Base-by-base conservation (phyloP, 148 eudicot genomes). In the Spergularia marina region DNA sequence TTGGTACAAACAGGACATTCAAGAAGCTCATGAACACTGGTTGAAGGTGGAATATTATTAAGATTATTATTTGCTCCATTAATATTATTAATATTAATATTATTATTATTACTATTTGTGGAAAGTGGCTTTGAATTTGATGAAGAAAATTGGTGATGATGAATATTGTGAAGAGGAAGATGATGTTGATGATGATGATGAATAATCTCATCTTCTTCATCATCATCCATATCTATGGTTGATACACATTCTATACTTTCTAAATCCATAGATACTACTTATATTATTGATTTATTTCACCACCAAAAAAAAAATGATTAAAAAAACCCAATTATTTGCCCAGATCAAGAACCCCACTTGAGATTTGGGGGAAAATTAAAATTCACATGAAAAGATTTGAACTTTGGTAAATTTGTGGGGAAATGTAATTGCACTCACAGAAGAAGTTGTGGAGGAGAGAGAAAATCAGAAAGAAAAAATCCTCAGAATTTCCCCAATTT, bases 1-100 rank as follows among this genome's bases (percentile, higher is more conserved):
- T 90, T 90, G 67, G 93, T 88, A 81, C 98, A 94, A 84, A 94
- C 97, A 75, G 98, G 97, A 74, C 98, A 94, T 85, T 94, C 93
- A 70, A 94, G 95, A 76, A 94, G 95, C 87, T 94, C 93, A 76
- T 94, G 98, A 68, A 94, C 94, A 83, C 93, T 90, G 5, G 96
- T 89, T 4, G 91, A 75, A 3, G 91, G 92, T 62, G 80, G 91
- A 74, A 80, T 73, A 3, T 73, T 40, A 9, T 44, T 51, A 52
- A 21, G 51, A 68, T 30, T 64, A 65, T 12, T 68, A 68, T 68
- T 68, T 23, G 17, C 25, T 68, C 9, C 11, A 49, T 68, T 55
- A 68, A 44, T 68, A 49, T 52, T 69, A 47, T 4, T 68, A 68
- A 12, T 49, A 68, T 5, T 36, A 36, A 40, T 10, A 68, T 54